Conservation (phyloP, 2,329 filamentous ascomycete species). For the Tetracladium maxilliforme region DNA sequence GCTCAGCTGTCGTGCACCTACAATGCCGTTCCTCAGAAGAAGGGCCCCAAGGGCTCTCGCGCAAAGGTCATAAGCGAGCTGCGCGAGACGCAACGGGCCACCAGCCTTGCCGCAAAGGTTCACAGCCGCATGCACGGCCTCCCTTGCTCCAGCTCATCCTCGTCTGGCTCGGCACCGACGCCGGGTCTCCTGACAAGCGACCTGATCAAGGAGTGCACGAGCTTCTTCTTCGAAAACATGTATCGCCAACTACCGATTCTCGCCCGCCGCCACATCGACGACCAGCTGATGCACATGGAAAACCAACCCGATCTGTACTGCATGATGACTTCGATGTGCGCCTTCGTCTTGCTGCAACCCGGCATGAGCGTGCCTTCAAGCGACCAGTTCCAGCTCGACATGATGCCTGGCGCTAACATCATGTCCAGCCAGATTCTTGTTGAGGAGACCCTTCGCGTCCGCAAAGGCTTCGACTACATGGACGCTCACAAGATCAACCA, state of each 20-base stretch:
- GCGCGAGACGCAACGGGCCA: conserved; percentile 52
- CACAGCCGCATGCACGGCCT: conserved; percentile 45
- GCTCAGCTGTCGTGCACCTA: conserved; percentile 58
- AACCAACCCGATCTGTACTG: conserved; percentile 49
- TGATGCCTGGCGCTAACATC: conserved; percentile 38
- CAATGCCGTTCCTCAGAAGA: conserved; percentile 62
- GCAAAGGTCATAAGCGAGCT: conserved; percentile 66
- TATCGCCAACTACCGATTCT: conserved; percentile 50
- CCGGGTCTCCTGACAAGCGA: conserved; percentile 45
- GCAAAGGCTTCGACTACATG: conserved; percentile 46
- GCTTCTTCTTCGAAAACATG: conserved; percentile 56
- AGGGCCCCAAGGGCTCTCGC: conserved; percentile 59
- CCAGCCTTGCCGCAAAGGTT: conserved; percentile 45
- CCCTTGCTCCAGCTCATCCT: conserved; percentile 27
- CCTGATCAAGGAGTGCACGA: conserved; percentile 49
- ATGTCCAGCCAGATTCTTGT: conserved; percentile 51
- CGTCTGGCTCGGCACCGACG: conserved; percentile 35
- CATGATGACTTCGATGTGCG: conserved; percentile 46
- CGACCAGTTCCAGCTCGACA: conserved; percentile 40
- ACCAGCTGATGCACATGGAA: conserved; percentile 44
- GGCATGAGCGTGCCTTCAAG: conserved; percentile 45
- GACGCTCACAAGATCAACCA: conserved; percentile 39
- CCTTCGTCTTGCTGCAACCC: conserved; percentile 55
- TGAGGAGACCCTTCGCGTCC: conserved; percentile 50
- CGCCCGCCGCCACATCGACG: conserved; percentile 40